Evolutionary conservation across 2,329 filamentous ascomycete species (phyloP), one percentile per base, ranked within the genome.

Genomic region (Fusarium acutatum): DNA sequence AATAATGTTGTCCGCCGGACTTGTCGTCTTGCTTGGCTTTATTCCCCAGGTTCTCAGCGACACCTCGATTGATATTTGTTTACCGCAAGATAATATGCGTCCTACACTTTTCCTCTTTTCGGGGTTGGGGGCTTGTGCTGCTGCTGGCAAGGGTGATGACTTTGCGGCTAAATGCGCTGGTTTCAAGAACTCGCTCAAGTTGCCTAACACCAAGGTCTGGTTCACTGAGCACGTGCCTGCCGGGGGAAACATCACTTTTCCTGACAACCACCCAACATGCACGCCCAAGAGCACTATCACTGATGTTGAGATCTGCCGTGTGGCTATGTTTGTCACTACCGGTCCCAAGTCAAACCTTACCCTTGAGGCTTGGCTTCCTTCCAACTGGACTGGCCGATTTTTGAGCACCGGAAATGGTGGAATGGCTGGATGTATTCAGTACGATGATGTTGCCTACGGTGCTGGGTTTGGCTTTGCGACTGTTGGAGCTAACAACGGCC

Each of bases 361-460:
- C 5, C 34, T 77, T 3, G 86, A 88, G 71, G 81, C 84, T 12
- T 87, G 86, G 86, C 80, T 87, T 22, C 86, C 86, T 2, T 81
- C 81, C 12, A 78, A 83, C 26, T 88, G 86, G 79, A 84, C 80
- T 1, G 85, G 85, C 0, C 83, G 86, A 1, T 87, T 87, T 53
- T 44, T 88, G 60, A 84, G 83, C 37, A 86, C 85, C 1, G 86
- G 86, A 7, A 88, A 88, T 59, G 85, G 86, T 7, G 86, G 86
- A 4, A 77, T 86, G 30, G 82, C 82, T 53, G 85, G 86, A 11
- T 88, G 86, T 53, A 85, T 67, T 74, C 63, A 85, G 83, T 69
- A 77, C 85, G 34, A 82, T 79, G 4, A 87, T 13, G 56, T 75
- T 7, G 71, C 67, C 0, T 75, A 87, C 52, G 82, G 83, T 3